Conservation (phyloP, 805 yeast species). For the Metschnikowia colocasiae region DNA sequence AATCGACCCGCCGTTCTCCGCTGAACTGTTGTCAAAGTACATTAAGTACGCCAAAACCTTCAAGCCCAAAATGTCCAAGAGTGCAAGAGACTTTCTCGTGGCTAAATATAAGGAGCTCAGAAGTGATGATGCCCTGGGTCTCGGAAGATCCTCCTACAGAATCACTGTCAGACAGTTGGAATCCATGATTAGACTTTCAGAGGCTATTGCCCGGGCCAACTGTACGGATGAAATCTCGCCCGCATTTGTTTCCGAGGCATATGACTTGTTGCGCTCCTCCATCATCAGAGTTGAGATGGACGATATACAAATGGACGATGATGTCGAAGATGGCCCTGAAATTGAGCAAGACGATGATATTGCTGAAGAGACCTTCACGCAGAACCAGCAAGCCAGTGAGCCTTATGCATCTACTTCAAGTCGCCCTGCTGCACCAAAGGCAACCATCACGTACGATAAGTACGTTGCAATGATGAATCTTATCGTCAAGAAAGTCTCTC, state of each 20-base stretch:
- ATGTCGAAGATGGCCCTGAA: constrained; percentile 29
- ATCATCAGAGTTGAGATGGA: constrained; percentile 93
- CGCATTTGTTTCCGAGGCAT: constrained; percentile 88
- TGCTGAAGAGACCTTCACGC: constrained; percentile 11
- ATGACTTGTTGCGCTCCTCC: constrained; percentile 81
- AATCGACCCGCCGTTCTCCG: constrained; percentile 80
- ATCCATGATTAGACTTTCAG: constrained; percentile 86
- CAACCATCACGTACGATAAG: constrained; percentile 72
- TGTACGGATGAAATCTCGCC: constrained; percentile 86
- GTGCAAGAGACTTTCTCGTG: constrained; percentile 74
- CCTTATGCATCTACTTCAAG: background rate
- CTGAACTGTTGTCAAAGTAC: constrained; percentile 83
- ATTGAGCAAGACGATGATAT: constrained; percentile 16
- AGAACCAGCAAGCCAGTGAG: constrained; percentile 8
- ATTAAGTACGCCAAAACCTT: constrained; percentile 90
- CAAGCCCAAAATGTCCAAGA: constrained; percentile 81
- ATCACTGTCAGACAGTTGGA: constrained; percentile 97
- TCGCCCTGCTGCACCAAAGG: constrained; percentile 25
- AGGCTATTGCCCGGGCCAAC: constrained; percentile 95
- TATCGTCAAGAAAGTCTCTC: constrained; percentile 61
- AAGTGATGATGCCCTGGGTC: constrained; percentile 86
- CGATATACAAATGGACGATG: constrained; percentile 84
- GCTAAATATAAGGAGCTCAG: constrained; percentile 80
- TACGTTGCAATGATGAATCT: constrained; percentile 81
- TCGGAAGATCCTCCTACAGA: constrained; percentile 80